Evolutionary conservation across 352 stramenopile genomes (phyloP).

Genomic region (Phytophthora capsici): DNA sequence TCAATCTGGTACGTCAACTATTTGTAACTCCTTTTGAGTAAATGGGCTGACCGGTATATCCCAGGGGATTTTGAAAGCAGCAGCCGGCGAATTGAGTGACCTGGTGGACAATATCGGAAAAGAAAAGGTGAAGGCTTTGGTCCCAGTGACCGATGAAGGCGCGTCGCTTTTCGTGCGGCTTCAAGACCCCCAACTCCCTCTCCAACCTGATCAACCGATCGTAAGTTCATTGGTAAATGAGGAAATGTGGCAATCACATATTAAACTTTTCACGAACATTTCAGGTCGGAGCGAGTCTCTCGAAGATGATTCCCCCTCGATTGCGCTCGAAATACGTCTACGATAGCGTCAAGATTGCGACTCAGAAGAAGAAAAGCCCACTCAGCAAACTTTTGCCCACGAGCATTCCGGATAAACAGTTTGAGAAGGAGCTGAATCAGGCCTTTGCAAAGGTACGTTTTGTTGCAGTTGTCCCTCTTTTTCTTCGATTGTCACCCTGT

Average conservation of each 20-base stretch:
- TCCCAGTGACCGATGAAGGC: slow-evolving; percentile 43
- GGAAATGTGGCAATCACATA: not conserved
- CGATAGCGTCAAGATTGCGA: slow-evolving; percentile 48
- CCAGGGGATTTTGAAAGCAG: slow-evolving; percentile 46
- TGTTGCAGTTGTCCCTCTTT: not conserved
- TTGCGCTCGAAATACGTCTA: slow-evolving; percentile 52
- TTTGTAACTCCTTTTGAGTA: too few species aligned
- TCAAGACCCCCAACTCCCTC: slow-evolving; percentile 66
- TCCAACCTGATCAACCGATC: slow-evolving; percentile 37
- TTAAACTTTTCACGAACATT: not conserved
- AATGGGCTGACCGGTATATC: not conserved
- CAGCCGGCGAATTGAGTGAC: slow-evolving; percentile 22
- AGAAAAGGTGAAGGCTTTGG: slow-evolving; percentile 52
- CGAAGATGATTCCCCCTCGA: slow-evolving; percentile 55
- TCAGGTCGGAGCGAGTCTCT: slow-evolving; percentile 39
- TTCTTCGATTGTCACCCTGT: not conserved
- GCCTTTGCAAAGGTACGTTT: slow-evolving; percentile 52
- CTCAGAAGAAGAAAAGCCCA: slow-evolving; percentile 69
- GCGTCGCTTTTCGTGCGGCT: slow-evolving; percentile 69
- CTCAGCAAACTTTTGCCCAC: slow-evolving; percentile 58
- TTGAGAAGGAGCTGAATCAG: slow-evolving; percentile 78
- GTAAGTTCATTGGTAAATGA: slow-evolving; percentile 35
- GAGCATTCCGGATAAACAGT: slow-evolving; percentile 44
- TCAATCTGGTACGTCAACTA: slow-evolving; percentile 56
- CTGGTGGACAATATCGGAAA: slow-evolving; percentile 51